Conservation (phyloP, 2,329 filamentous ascomycete species). For the Chaetoscypha palmicola region DNA sequence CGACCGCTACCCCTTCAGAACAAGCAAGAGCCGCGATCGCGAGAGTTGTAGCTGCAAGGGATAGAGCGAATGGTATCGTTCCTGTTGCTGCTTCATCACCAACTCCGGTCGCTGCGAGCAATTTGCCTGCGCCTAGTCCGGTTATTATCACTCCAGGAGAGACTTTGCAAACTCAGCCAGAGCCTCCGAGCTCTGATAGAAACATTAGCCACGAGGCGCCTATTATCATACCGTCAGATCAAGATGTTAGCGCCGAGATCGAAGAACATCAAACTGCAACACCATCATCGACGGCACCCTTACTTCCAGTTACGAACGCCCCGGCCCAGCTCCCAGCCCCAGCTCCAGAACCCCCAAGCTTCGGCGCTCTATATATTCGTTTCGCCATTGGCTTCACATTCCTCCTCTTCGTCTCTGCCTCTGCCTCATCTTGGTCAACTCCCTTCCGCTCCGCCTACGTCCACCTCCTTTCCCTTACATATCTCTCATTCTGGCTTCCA, state of each 20-base stretch:
- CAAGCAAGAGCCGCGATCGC: constrained; percentile 17
- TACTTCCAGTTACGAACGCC: constrained; percentile 25
- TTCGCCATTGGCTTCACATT: constrained; percentile 49
- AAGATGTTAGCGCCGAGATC: constrained; percentile 57
- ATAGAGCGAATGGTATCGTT: neutral
- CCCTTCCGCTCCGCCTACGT: constrained; percentile 48
- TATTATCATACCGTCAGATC: constrained; percentile 56
- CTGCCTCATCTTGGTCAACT: constrained; percentile 54
- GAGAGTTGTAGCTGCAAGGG: constrained; percentile 19
- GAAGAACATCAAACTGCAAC: constrained; percentile 34
- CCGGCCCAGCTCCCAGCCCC: constrained; percentile 23
- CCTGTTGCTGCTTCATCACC: neutral
- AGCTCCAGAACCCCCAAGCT: constrained; percentile 30
- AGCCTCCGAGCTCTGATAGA: too few relatives aligned
- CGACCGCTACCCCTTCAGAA: constrained; percentile 24
- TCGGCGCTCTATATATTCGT: constrained; percentile 50
- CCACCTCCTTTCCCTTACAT: constrained; percentile 61
- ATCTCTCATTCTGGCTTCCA: constrained; percentile 86
- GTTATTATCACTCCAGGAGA: neutral
- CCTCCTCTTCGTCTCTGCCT: constrained; percentile 51
- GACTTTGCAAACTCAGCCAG: neutral
- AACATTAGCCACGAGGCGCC: too few relatives aligned
- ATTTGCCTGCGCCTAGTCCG: neutral
- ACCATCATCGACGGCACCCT: constrained; percentile 17
- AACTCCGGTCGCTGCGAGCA: constrained; percentile 6